Evolutionary conservation across 495 filamentous ascomycete species (phyloP).

Genomic region (Glarea lozoyensis): DNA sequence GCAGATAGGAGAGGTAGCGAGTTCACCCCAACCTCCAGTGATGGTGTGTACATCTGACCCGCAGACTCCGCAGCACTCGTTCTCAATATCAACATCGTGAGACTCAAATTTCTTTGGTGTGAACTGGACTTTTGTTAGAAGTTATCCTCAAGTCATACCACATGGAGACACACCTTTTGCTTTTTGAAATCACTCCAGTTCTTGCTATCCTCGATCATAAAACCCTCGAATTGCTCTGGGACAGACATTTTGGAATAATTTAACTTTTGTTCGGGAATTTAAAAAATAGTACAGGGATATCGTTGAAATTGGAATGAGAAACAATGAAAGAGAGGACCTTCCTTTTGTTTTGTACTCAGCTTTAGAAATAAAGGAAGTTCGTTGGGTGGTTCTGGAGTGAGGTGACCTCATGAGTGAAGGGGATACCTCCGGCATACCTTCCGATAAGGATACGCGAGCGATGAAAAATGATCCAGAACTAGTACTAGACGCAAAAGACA

Average conservation of each 20-base stretch:
- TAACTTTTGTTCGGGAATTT: too few species aligned
- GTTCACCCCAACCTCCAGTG: conserved; percentile 67
- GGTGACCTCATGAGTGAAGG: too few species aligned
- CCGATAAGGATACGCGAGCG: too few species aligned
- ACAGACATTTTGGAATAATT: conserved; percentile 11
- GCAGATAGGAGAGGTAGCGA: conserved; percentile 54
- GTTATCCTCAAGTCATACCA: neutral
- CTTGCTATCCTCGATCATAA: conserved; percentile 53
- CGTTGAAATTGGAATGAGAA: too few species aligned
- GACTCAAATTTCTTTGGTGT: conserved; percentile 71
- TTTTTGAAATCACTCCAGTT: conserved; percentile 57
- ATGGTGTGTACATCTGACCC: conserved; percentile 73
- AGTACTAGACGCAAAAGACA: too few species aligned
- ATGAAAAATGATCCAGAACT: too few species aligned
- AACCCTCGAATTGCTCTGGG: conserved; percentile 68
- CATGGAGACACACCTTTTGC: conserved; percentile 44
- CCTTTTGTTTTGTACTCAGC: too few species aligned
- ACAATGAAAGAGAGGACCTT: too few species aligned
- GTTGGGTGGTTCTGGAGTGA: too few species aligned
- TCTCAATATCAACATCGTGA: conserved; percentile 64
- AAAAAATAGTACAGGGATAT: too few species aligned
- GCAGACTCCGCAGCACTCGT: conserved; percentile 63
- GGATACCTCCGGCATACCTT: too few species aligned
- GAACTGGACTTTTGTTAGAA: conserved; percentile 38
- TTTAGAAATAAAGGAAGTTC: too few species aligned